A percentile compares a stretch with the other conserved stretches of the same genome.
phyloP scores from a whole-genome alignment of 768 basidiomycete species.

The Collybiopsis confluens region DNA sequence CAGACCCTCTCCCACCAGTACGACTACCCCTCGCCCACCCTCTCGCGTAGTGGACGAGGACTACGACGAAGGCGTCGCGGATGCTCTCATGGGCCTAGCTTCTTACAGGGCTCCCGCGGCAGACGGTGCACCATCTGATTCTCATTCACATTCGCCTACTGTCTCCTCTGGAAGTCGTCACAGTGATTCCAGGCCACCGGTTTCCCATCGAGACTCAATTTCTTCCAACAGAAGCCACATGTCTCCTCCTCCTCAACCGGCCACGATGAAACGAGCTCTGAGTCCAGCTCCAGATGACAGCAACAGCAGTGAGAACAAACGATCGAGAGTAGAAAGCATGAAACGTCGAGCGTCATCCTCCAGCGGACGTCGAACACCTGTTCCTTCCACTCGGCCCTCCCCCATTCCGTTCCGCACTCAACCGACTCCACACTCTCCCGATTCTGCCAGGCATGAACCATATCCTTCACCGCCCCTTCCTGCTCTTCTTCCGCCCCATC shows the following conservation, averaged over 20 bases:
- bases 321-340: slow-evolving; percentile 52
- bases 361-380: slow-evolving; percentile 47
- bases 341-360: slow-evolving; percentile 52
- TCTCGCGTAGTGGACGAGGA: slow-evolving; percentile 82
- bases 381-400: slow-evolving; percentile 60
- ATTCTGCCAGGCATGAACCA: slow-evolving; percentile 48
- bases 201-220: slow-evolving; percentile 61
- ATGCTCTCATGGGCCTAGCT: slow-evolving; percentile 74
- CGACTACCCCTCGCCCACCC: slow-evolving; percentile 49
- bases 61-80: slow-evolving; percentile 84
- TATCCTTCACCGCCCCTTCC: slow-evolving; percentile 56
- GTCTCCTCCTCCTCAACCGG: slow-evolving; percentile 49
- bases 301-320: slow-evolving; percentile 41
- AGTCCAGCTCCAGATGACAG: slow-evolving; percentile 65
- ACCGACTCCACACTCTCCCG: slow-evolving; percentile 65
- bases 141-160: slow-evolving; percentile 47
- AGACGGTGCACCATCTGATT: slow-evolving; percentile 22
- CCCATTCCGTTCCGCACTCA: slow-evolving; percentile 74
- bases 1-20: slow-evolving; percentile 69
- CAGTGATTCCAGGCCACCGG: slow-evolving; percentile 41
- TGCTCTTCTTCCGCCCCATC: slow-evolving; percentile 67
- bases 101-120: slow-evolving; percentile 33
- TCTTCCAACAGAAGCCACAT: slow-evolving; percentile 62
- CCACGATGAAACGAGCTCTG: slow-evolving; percentile 59
- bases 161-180: slow-evolving; percentile 56